Percentiles rank a stretch among this genome's conserved stretches.
phyloP scores from a whole-genome alignment of 2,329 filamentous ascomycete species.

The Aureobasidium sp. region DNA sequence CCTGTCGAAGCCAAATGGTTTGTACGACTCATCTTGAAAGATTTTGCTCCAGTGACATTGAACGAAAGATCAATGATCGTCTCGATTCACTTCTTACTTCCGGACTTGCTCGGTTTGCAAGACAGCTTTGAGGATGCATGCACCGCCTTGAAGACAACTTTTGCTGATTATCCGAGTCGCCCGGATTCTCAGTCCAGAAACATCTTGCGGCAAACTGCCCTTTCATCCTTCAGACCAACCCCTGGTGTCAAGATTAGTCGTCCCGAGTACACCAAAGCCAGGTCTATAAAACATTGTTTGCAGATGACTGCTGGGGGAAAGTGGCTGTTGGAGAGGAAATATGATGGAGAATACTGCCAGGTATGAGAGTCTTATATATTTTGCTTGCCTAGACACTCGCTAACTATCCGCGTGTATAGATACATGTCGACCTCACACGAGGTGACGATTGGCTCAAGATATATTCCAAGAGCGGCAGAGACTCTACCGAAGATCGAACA shows the following conservation, averaged over 20 bases:
- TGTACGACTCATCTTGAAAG: constrained; percentile 69
- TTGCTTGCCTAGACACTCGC: not conserved
- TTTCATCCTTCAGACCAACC: constrained; percentile 30
- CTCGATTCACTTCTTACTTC: constrained; percentile 61
- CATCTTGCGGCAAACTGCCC: constrained; percentile 31
- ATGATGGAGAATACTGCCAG: constrained; percentile 83
- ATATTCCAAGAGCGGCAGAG: constrained; percentile 87
- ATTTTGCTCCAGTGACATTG: constrained; percentile 59
- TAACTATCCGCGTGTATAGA: constrained; percentile 21
- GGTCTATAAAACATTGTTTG: constrained; percentile 62
- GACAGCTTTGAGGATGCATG: constrained; percentile 58
- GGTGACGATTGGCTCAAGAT: constrained; percentile 57
- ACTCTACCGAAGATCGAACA: constrained; percentile 65
- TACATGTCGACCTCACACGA: constrained; percentile 65
- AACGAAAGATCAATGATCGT: constrained; percentile 49
- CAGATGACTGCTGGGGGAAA: constrained; percentile 51
- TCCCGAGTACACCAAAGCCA: constrained; percentile 37
- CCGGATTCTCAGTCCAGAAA: constrained; percentile 28
- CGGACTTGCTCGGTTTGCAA: constrained; percentile 60
- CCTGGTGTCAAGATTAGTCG: constrained; percentile 40
- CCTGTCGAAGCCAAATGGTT: constrained; percentile 80
- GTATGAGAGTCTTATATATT: not conserved
- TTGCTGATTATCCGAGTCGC: constrained; percentile 30
- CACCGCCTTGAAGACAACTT: constrained; percentile 41
- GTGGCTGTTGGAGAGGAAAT: constrained; percentile 71